Evolutionary conservation across 306 rosid species (phyloP), one percentile per base, ranked within the genome.

Genomic region (Begonia loranthoides): DNA sequence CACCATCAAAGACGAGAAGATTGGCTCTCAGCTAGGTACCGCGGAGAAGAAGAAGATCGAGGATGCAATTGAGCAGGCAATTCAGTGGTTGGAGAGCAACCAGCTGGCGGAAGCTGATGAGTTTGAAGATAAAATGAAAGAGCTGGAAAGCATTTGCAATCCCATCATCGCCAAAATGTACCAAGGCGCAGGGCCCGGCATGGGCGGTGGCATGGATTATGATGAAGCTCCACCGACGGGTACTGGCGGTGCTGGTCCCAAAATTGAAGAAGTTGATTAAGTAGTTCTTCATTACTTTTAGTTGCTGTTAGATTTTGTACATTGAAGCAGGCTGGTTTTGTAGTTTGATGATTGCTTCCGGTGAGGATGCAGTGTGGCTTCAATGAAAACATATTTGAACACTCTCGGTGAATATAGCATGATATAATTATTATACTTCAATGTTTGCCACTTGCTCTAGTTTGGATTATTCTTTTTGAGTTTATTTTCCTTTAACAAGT

Each of bases 231-330:
- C 76, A 1, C 65, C 78, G 0, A 40, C 83, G 4, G 78, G 68
- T 3, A 54, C 77, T 0, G 33, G 77, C 28, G 79, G 81, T 61
- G 79, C 79, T 2, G 81, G 77, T 14, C 84, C 89, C 13, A 81
- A 81, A 68, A 74, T 81, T 0, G 89, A 81, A 53, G 84, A 81
- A 48, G 89, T 81, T 4, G 89, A 81, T 16, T 81, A 69, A 74
- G 17, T 40, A 3, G 13, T 14, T 10, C 14, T 10, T 3, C 7
- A 24, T 43, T n/a, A n/a, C n/a, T 9, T 41, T 6, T 41, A 41
- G 10, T 12, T 41, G 1, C 45, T 41, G 6, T 41, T 41, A 41
- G 1, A 41, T 19, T 19, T 19, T 19, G 22, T 19, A 19, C 22
- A 19, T 19, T 19, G 22, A 19, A 19, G 3, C 22, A 19, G 3